Conservation (phyloP, 352 stramenopile genomes). For the Halophytophthora batemanensis region DNA sequence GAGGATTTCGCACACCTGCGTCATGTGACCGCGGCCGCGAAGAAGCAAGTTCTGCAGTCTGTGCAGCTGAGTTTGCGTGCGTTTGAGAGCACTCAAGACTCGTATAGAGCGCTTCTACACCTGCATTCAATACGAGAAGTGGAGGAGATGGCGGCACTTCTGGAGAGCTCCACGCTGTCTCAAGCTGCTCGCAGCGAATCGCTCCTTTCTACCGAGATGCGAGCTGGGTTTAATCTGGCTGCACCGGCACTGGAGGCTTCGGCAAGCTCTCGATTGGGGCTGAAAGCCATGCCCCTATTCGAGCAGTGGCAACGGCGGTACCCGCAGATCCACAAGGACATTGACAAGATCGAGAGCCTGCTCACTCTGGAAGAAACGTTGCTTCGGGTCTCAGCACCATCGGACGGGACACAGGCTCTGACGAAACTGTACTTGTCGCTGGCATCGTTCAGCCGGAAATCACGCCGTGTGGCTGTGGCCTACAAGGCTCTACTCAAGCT, state of each 20-base stretch:
- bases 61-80: conserved; percentile 62
- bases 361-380: conserved; percentile 64
- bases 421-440: conserved; percentile 57
- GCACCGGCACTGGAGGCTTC: conserved; percentile 4
- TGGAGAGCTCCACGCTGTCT: conserved; percentile 5
- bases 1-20: conserved; percentile 39
- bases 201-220: background rate
- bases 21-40: conserved; percentile 32
- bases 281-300: conserved; percentile 27
- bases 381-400: conserved; percentile 32
- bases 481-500: conserved; percentile 66
- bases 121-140: conserved; percentile 65
- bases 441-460: conserved; percentile 56
- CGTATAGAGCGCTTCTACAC: conserved; percentile 43
- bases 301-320: conserved; percentile 42
- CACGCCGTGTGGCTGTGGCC: conserved; percentile 57
- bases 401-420: conserved; percentile 25
- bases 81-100: conserved; percentile 68
- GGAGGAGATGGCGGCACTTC: conserved; percentile 36
- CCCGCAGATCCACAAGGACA: conserved; percentile 43
- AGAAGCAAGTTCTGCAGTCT: conserved; percentile 47
- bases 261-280: background rate
- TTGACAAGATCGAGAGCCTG: conserved; percentile 57
- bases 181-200: background rate
- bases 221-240: conserved; percentile 14